Base-by-base conservation (phyloP, 2,329 filamentous ascomycete genomes). In the Emmonsiellopsis sp. region DNA sequence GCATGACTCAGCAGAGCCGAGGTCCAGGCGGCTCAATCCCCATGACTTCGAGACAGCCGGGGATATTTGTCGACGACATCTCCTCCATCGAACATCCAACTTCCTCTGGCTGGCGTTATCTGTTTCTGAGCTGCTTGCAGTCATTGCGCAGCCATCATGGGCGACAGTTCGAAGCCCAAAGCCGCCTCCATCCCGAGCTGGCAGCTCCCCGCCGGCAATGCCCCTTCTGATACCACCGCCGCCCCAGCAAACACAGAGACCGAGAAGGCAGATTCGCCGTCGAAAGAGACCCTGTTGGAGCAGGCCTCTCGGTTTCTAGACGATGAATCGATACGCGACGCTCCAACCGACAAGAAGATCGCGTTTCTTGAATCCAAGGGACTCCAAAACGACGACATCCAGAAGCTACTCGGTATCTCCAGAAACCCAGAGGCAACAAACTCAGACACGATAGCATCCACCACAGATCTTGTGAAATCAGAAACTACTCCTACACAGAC, bases 281-380 rank as follows among this genome's bases (percentile, higher is more conserved):
- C 51, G 32, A 52, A 47, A 42, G 52, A 57, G n/a, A 53, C 52
- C 9, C 66, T 78, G 10, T 63, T 87, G 37, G 82, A 88, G 13
- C 82, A 89, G 64, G 89, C 90, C 32, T 77, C 79, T 43, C 80
- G 77, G 51, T 96, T 95, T 64, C 78, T 96, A 3, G 75, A 87
- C 49, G 85, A 94, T 56, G 82, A 87, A 6, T 76, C 78, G 17
- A 87, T 95, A 54, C 82, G 79, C 55, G 74, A 85, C 68, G 82
- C 85, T 36, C 76, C 85, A 0, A 76, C 77, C 44, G 85, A 88
- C 53, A 84, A 83, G 69, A 95, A 95, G 72, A 74, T 80, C 17
- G 79, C 80, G 6, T 95, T 95, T 61, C 73, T 96, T 1, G 78
- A 84, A 63, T 81, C 81, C 49, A 96, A 96, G 67, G 88, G 88